phyloP scores from a whole-genome alignment of 768 basidiomycete genomes.

The Pseudohyphozyma bogoriensis region DNA sequence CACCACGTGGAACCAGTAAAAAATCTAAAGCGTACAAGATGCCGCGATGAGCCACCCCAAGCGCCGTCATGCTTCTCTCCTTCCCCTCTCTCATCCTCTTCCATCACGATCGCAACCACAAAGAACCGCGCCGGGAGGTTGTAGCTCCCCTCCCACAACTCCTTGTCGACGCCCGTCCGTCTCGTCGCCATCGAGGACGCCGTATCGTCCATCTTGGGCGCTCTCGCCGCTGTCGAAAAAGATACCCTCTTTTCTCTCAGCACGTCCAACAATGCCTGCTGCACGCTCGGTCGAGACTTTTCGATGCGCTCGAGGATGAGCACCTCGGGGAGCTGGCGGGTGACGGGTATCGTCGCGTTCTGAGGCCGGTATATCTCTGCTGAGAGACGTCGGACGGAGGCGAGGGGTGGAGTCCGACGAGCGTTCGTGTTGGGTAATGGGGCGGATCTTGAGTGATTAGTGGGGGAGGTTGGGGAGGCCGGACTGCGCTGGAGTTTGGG shows the following conservation, averaged over 20 bases:
- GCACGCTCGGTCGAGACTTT: background rate
- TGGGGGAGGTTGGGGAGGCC: no score
- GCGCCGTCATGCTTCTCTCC: background rate
- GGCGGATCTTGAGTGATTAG: no score
- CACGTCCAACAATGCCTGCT: background rate
- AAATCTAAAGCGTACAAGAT: no score
- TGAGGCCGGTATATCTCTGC: no score
- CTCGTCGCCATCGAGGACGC: background rate
- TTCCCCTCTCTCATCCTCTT: background rate
- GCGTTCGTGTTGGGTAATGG: no score
- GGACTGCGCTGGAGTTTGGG: no score
- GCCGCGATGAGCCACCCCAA: background rate
- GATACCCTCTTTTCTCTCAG: background rate
- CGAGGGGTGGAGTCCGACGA: background rate
- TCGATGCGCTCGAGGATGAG: slow-evolving; percentile 5
- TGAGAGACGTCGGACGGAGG: background rate
- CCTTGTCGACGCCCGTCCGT: background rate
- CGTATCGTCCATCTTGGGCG: background rate
- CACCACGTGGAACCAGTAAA: no score
- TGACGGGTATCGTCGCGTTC: no score
- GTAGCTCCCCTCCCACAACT: background rate
- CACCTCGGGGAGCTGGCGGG: slow-evolving; percentile 5
- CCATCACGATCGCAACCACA: background rate
- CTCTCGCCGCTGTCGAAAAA: background rate
- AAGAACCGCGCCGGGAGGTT: slow-evolving; percentile 3